Percentiles rank a stretch among this genome's conserved stretches.
Evolutionary conservation across 129 eudicot genomes (phyloP).

Genomic region (Chrysanthemum makinoi): DNA sequence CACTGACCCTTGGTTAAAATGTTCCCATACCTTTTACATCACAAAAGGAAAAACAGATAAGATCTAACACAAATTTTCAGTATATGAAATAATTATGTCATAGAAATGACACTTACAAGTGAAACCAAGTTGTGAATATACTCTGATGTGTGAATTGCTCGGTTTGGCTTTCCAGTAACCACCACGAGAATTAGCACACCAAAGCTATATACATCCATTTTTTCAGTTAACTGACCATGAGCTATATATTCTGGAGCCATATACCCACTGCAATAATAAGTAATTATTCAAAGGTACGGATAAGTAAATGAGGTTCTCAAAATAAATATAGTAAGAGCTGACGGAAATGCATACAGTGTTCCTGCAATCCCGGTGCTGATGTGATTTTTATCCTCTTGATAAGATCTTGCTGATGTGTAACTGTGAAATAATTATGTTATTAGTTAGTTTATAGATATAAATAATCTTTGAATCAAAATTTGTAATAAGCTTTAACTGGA

Average conservation of each 20-base stretch:
- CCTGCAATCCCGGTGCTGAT: too few species aligned
- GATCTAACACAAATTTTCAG: too few species aligned
- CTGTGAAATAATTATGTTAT: too few species aligned
- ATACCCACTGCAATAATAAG: conserved; percentile 43
- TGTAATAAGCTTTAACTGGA: too few species aligned
- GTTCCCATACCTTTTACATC: conserved; percentile 62
- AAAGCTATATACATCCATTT: conserved; percentile 73
- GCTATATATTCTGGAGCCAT: conserved; percentile 80
- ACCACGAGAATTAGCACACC: conserved; percentile 72
- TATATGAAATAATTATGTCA: background rate
- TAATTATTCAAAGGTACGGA: background rate
- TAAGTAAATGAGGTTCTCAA: too few species aligned
- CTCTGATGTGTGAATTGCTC: conserved; percentile 44
- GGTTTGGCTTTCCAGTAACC: conserved; percentile 62
- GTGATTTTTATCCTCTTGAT: too few species aligned
- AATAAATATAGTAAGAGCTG: too few species aligned
- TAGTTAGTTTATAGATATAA: too few species aligned
- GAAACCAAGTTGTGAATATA: conserved; percentile 49
- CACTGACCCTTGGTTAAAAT: conserved; percentile 47
- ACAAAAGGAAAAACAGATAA: background rate
- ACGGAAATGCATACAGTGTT: too few species aligned
- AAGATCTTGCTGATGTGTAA: too few species aligned
- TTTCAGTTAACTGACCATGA: conserved; percentile 66
- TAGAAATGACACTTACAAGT: conserved; percentile 37
- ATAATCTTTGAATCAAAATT: too few species aligned